Percentiles rank a stretch among this genome's conserved stretches.
These are phyloP conservation scores for Pilaira anomala DNA, from an alignment of 192 early-diverging fungal genomes.

Conservation along the genomic window DNA sequence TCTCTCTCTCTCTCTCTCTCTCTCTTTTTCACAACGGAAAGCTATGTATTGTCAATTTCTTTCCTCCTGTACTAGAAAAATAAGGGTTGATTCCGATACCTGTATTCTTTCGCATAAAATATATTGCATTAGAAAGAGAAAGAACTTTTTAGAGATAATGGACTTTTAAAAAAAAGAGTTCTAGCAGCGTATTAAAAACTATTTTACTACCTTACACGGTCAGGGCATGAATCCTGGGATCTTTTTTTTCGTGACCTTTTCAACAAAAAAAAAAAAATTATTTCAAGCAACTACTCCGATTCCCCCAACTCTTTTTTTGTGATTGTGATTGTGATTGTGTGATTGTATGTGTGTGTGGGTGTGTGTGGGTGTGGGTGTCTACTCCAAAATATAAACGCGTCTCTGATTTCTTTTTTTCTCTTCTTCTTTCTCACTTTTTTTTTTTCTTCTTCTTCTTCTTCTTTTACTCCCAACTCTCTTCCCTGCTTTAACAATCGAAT, in stretches of 20 bases:
- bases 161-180: constrained; percentile 10
- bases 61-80: too few species aligned
- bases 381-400: constrained; percentile 9
- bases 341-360: too few species aligned
- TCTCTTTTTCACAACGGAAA: too few species aligned
- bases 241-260: background rate
- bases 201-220: background rate
- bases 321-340: too few species aligned
- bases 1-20: too few species aligned
- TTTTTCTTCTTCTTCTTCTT: background rate
- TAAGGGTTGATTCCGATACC: too few species aligned
- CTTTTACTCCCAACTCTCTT: constrained; percentile 20
- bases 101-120: too few species aligned
- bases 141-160: too few species aligned
- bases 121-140: too few species aligned
- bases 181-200: constrained; percentile 1
- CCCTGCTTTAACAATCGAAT: constrained; percentile 26
- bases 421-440: background rate
- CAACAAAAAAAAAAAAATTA: background rate
- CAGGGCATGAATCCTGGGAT: constrained; percentile 4
- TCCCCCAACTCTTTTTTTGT: constrained; percentile 4
- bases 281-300: background rate
- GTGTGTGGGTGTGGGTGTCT: too few species aligned
- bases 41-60: too few species aligned
- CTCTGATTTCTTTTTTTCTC: constrained; percentile 8